Base-by-base conservation (phyloP, 257 asterid genomes). In the Agastache rugosa region DNA sequence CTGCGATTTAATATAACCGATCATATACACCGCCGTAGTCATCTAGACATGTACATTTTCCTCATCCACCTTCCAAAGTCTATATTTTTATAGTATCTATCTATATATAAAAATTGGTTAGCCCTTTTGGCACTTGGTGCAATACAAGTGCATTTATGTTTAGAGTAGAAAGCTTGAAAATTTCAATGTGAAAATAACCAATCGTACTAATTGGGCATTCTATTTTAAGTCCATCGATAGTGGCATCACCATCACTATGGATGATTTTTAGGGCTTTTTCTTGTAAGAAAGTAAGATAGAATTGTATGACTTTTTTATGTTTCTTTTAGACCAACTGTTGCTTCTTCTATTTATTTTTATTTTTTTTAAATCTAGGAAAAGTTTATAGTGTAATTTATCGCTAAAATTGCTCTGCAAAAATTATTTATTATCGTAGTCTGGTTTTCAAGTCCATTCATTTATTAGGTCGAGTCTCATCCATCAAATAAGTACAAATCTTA, bases 181-280 rank as follows among this genome's bases (percentile, higher is more conserved):
- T 42, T 12, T 53, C 19, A 59, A 67, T 82, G 82, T 65, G 84
- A 80, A 80, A 75, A 77, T 63, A 41, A 74, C 2, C 42, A 68
- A 73, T 42, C 75, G 66, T 35, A 56, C 6, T 39, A 55, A 54
- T 76, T 76, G 78, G 76, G 44, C 64, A 69, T 71, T 59, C 50
- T 73, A 74, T 70, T 47, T 44, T 9, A 55, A 67, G 78, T 79
- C 86, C 86, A 76, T 48, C 79, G 82, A 60, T 77, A 69, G 80
- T 81, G 78, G 82, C 80, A 78, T 69, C 80, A 72, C 39, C 81
- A 80, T 62, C 82, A 81, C 73, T 51, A 61, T 80, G 75, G 51
- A 75, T 72, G 72, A 72, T 68, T 72, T 67, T 75, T 20, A 74
- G 35, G 73, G 42, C 34, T 35, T 67, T 80, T 80, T 58, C 64